Percentiles rank a stretch among this genome's conserved stretches.
phyloP scores from a whole-genome alignment of 257 asterid species.

The Plantago elongata region DNA sequence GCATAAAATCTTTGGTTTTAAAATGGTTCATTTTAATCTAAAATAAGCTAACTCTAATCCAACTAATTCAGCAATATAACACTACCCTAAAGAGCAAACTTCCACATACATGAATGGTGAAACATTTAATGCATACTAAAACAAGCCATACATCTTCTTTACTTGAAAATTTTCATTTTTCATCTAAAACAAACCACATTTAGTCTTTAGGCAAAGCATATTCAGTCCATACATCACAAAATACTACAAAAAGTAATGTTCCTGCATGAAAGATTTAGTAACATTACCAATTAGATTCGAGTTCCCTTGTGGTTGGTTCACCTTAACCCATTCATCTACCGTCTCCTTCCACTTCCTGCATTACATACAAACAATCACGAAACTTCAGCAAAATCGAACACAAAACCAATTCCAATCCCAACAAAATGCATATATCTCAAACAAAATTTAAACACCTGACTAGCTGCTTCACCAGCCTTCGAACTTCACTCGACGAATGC shows the following conservation, averaged over 20 bases:
- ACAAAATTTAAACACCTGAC: slow-evolving; percentile 57
- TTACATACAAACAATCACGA: slow-evolving; percentile 15
- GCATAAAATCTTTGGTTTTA: slow-evolving; percentile 23
- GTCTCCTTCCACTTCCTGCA: slow-evolving; percentile 90
- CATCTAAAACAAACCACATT: neutral
- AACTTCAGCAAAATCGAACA: slow-evolving; percentile 17
- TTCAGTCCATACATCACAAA: slow-evolving; percentile 40
- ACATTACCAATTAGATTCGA: slow-evolving; percentile 60
- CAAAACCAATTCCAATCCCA: slow-evolving; percentile 2
- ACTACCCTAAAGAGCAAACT: neutral
- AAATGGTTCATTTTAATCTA: slow-evolving; percentile 20
- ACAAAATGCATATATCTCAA: neutral
- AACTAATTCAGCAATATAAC: too few species aligned
- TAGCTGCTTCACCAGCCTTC: slow-evolving; percentile 81
- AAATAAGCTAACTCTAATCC: slow-evolving; percentile 10
- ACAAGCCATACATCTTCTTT: too few species aligned
- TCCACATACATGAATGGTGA: slow-evolving; percentile 1
- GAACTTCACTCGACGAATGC: slow-evolving; percentile 70
- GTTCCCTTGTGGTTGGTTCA: slow-evolving; percentile 54
- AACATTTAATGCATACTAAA: neutral
- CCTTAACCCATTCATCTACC: slow-evolving; percentile 93
- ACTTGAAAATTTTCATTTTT: too few species aligned
- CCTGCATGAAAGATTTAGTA: slow-evolving; percentile 27
- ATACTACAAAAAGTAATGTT: slow-evolving; percentile 5
- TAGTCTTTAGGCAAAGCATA: slow-evolving; percentile 24